phyloP scores from a whole-genome alignment of 1,284 basidiomycete genomes.

The Fomes fomentarius region DNA sequence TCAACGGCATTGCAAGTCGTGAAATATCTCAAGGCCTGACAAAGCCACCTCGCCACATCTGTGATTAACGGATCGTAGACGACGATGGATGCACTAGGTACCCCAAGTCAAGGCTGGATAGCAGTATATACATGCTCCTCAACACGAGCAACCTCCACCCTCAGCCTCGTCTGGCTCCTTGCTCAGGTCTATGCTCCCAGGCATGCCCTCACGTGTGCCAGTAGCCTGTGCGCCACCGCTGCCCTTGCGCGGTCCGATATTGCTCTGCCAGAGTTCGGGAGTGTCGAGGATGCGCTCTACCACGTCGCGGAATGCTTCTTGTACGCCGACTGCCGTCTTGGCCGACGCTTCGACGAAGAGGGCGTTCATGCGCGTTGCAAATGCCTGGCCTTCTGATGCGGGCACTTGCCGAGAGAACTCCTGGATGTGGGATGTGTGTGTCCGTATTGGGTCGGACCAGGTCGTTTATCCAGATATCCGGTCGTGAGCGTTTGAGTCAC shows the following conservation, averaged over 20 bases:
- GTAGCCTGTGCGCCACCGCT: constrained; percentile 7
- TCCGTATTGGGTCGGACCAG: too few species aligned
- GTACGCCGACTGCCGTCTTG: constrained; percentile 84
- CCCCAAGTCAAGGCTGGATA: too few species aligned
- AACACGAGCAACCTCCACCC: constrained; percentile 30
- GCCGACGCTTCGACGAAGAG: constrained; percentile 90
- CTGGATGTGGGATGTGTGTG: constrained; percentile 39
- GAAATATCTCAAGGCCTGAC: too few species aligned
- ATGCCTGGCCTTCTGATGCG: constrained; percentile 77
- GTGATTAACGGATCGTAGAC: too few species aligned
- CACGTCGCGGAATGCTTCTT: constrained; percentile 80
- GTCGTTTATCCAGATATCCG: too few species aligned
- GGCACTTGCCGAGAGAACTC: constrained; percentile 90
- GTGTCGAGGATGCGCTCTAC: constrained; percentile 73
- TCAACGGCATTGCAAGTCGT: too few species aligned
- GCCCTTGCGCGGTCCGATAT: constrained; percentile 7
- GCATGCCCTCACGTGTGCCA: constrained; percentile 34
- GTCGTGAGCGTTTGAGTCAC: too few species aligned
- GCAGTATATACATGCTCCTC: not conserved
- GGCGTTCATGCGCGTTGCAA: constrained; percentile 81
- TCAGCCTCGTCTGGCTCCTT: constrained; percentile 22
- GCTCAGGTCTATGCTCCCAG: constrained; percentile 38
- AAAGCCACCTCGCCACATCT: too few species aligned
- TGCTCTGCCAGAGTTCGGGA: constrained; percentile 65
- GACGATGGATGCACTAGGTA: too few species aligned